phyloP scores from a whole-genome alignment of 768 basidiomycete genomes.

The Suillus variegatus region DNA sequence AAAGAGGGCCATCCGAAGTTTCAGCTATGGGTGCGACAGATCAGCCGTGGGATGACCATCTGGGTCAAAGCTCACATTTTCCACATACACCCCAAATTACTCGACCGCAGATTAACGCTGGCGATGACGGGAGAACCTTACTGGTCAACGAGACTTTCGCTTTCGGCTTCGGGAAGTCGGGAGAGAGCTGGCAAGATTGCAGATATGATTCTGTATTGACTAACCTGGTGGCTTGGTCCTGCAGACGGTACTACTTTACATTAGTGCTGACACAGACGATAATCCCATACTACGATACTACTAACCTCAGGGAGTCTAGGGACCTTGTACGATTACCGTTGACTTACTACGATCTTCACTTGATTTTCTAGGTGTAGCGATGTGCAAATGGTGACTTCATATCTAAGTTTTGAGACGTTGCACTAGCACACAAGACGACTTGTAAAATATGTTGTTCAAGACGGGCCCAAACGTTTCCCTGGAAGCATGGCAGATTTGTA shows the following conservation, averaged over 20 bases:
- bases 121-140: neutral
- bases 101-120: neutral
- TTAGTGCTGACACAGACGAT: neutral
- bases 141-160: conserved; percentile 1
- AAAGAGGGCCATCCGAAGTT: neutral
- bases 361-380: neutral
- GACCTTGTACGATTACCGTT: neutral
- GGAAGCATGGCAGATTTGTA: neutral
- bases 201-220: neutral
- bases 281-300: neutral
- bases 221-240: neutral
- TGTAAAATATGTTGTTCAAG: neutral
- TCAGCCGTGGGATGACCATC: conserved; percentile 5
- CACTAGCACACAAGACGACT: neutral
- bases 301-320: neutral
- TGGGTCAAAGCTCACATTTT: conserved; percentile 9
- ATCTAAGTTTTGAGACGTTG: neutral
- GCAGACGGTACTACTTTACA: neutral
- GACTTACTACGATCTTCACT: neutral
- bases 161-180: neutral
- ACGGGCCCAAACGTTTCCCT: neutral
- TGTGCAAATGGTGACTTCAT: neutral
- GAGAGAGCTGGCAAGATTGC: neutral
- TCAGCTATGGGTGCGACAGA: conserved; percentile 7
- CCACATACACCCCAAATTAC: conserved; percentile 1